phyloP scores from a whole-genome alignment of 768 basidiomycete species.

The Boletus rubroflammeus region DNA sequence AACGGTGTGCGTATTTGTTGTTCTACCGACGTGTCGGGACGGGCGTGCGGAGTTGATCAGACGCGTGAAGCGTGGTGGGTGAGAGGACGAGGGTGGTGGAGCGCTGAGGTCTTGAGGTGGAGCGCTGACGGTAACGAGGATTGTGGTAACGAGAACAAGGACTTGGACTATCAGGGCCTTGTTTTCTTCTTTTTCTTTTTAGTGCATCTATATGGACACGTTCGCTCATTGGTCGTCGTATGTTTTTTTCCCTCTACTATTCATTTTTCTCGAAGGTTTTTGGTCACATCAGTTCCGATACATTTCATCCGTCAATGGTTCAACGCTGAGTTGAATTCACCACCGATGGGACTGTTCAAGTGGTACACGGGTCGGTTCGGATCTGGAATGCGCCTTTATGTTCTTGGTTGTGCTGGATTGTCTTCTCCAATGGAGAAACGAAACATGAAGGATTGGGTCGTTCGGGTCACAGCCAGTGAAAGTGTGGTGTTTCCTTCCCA shows the following conservation, averaged over 20 bases:
- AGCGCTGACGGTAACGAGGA: not conserved
- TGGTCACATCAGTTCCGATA: not conserved
- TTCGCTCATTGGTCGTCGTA: not conserved
- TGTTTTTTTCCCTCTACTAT: not conserved
- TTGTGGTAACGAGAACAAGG: not conserved
- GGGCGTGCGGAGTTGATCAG: slow-evolving; percentile 13
- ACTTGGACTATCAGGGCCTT: not conserved
- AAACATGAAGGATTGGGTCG: too few relatives aligned
- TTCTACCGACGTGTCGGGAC: slow-evolving; percentile 68
- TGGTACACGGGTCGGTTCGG: too few relatives aligned
- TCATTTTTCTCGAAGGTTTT: not conserved
- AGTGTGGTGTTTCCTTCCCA: too few relatives aligned
- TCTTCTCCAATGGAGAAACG: too few relatives aligned
- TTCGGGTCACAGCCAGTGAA: too few relatives aligned
- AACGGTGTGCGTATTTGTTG: slow-evolving; percentile 81
- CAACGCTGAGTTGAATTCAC: too few relatives aligned
- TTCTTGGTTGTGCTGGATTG: too few relatives aligned
- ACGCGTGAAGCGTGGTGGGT: not conserved
- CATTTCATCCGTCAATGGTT: too few relatives aligned
- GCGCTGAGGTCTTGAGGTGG: not conserved
- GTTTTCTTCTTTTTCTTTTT: too few relatives aligned
- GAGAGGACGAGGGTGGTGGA: not conserved
- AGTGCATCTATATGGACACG: not conserved
- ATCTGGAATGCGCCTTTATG: too few relatives aligned
- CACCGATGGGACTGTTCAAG: too few relatives aligned